Base-by-base conservation (phyloP, 306 rosid species). In the Cicer judaicum region DNA sequence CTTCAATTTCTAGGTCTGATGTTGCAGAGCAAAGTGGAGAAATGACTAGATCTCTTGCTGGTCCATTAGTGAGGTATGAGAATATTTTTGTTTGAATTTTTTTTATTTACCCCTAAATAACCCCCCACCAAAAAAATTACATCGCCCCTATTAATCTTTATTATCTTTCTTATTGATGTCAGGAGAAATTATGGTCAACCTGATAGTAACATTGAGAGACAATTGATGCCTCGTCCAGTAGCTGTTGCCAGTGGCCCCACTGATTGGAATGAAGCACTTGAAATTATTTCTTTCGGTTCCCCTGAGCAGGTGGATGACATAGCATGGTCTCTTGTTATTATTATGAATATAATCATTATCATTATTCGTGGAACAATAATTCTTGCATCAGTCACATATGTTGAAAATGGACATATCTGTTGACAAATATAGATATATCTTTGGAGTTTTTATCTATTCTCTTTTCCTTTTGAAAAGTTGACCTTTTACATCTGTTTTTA, bases 221-320 rank as follows among this genome's bases (percentile, higher is more conserved):
- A 82, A 72, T 42, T 84, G 44, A 50, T 86, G 80, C 89, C 92
- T 34, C 90, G 76, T 79, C 82, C 83, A 18, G 73, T 88, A 38
- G 41, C 87, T 50, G 83, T 87, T 60, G 89, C 88, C 2, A 86
- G 68, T 79, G 96, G 93, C 55, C 99, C 98, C 78, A 89, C 93
- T 10, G 91, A 95, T 82, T 95, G 99, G 99, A 95, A 90, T 73
- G 99, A 95, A 84, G 98, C 99, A 14, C 84, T 95, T 63, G 97
- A 95, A 68, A 90, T 92, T 56, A 95, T 95, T 74, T 88, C 99
- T 68, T 90, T 84, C 38, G 97, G 97, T 59, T 89, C 96, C 75
- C 99, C 99, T 12, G 99, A 92, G 87, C 97, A 92, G 98, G 99
- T 92, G 36, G 24, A 56, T 29, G n/a, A 24, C 61, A 70, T 39